Evolutionary conservation across 1,284 basidiomycete species (phyloP).

Genomic region (Sanghuangporus baumii): DNA sequence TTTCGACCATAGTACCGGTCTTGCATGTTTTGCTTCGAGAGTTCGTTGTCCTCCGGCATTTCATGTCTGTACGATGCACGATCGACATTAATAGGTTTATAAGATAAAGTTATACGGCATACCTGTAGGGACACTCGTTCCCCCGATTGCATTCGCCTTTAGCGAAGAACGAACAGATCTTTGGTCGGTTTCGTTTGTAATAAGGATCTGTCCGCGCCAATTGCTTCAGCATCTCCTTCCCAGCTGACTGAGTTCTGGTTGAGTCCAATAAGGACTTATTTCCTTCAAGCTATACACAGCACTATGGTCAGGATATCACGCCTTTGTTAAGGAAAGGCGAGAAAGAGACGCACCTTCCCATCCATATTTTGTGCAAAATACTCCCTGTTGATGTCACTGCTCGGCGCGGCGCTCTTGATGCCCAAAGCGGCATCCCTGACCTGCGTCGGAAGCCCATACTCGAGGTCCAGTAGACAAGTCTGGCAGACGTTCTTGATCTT

Average conservation of each 20-base stretch:
- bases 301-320: neutral
- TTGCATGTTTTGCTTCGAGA: conserved; percentile 88
- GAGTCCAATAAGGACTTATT: conserved; percentile 65
- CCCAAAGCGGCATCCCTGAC: conserved; percentile 95
- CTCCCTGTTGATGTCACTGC: conserved; percentile 94
- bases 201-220: conserved; percentile 91
- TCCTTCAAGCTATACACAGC: conserved; percentile 49
- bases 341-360: conserved; percentile 53
- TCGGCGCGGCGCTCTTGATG: conserved; percentile 83
- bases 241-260: conserved; percentile 66
- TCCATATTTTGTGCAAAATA: conserved; percentile 98
- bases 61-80: conserved; percentile 62
- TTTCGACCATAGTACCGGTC: conserved; percentile 89
- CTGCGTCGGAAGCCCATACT: conserved; percentile 95
- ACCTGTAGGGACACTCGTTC: conserved; percentile 87
- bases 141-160: conserved; percentile 96
- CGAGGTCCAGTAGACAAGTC: conserved; percentile 93
- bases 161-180: conserved; percentile 92
- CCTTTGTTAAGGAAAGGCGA: neutral
- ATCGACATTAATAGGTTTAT: neutral
- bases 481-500: conserved; percentile 99
- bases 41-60: conserved; percentile 73
- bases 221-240: conserved; percentile 94
- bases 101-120: conserved; percentile 21
- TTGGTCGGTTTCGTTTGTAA: conserved; percentile 94